Evolutionary conservation across 257 asterid genomes (phyloP), one percentile per base, ranked within the genome.

Genomic region (Solanum rostratum): DNA sequence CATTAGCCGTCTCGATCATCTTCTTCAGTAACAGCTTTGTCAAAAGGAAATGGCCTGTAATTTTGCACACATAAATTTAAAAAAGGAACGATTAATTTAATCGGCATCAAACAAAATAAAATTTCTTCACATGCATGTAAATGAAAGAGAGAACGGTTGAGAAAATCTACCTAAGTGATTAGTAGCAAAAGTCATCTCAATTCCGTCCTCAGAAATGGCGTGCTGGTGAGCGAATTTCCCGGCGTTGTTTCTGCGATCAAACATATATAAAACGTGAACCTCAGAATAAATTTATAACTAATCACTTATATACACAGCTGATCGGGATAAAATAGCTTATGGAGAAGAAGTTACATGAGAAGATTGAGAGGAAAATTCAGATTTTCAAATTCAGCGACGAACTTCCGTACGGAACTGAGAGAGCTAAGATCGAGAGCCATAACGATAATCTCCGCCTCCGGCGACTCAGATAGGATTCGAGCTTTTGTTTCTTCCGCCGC

Each of bases 101-200:
- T 22, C 59, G 55, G 37, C n/a, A n/a, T 71, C 8, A 71, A 71
- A 43, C 39, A 33, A 33, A 33, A 3, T 4, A 33, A 20, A 11
- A 11, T 12, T 43, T 71, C 20, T 11, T 20, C 55, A 24, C 60
- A 74, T 74, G 81, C 81, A 74, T 74, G 81, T 74, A 46, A 15
- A 49, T 6, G 29, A 27, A 20, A 49, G 6, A 24, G 57, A 8
- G 2, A 6, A 15, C 3, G 9, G n/a, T 6, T 3, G 15, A 71
- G 15, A 71, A n/a, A 30, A 3, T 5, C 50, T 90, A 93, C 98
- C 99, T 86, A 95, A 90, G 81, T 95, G 92, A 88, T 96, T 95
- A 1, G 99, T 95, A 22, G 98, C 99, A 81, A 96, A 96, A 1
- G 99, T 93, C 98, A 96, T 93, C 95, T 96, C 99, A 76, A 96